Evolutionary conservation across 192 early-diverging fungal genomes (phyloP).

Genomic region (Jimgerdemannia lactiflua): DNA sequence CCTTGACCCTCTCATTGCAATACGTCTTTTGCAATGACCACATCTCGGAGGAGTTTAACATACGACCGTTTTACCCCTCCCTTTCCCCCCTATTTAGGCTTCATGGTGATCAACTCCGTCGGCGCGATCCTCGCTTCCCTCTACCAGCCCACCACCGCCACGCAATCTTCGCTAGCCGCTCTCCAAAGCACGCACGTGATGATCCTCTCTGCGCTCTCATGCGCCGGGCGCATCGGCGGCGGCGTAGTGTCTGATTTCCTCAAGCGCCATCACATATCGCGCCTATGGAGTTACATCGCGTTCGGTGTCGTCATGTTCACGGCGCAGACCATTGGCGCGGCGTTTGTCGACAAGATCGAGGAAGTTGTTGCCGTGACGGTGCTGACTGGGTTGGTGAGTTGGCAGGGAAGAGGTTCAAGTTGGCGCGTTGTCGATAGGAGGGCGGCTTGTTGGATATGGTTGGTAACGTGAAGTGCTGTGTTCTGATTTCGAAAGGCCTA

Average conservation of each 20-base stretch:
- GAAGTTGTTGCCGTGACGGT: not conserved
- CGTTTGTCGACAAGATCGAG: not conserved
- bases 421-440: too few species aligned
- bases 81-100: not conserved
- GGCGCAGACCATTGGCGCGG: constrained; percentile 31
- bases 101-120: constrained; percentile 43
- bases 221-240: constrained; percentile 30
- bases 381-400: constrained; percentile 7
- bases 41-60: too few species aligned
- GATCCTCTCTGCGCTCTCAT: constrained; percentile 36
- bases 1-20: too few species aligned
- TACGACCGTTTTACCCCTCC: too few species aligned
- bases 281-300: constrained; percentile 30
- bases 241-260: constrained; percentile 39
- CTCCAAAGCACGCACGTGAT: constrained; percentile 39
- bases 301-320: constrained; percentile 28
- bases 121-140: constrained; percentile 37
- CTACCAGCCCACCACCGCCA: constrained; percentile 26
- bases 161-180: constrained; percentile 24
- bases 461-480: too few species aligned
- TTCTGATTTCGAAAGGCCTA: not conserved
- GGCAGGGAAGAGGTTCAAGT: too few species aligned
- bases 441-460: too few species aligned
- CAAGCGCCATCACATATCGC: constrained; percentile 18
- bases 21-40: too few species aligned